Conservation (phyloP, 2,329 filamentous ascomycete species). For the Colletotrichum sp. region DNA sequence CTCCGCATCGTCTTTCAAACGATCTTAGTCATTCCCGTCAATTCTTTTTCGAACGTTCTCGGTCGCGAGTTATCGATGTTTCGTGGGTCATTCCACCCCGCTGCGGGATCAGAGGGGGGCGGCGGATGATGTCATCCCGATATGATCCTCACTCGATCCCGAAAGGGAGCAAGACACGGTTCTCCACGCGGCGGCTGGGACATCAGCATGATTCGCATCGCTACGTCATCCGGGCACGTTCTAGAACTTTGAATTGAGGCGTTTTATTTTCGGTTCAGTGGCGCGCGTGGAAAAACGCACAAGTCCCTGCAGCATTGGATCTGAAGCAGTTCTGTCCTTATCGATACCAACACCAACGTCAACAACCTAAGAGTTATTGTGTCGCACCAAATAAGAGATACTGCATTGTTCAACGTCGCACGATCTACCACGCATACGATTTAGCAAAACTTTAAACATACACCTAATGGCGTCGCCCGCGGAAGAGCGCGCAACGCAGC, state of each 20-base stretch:
- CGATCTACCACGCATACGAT: background rate
- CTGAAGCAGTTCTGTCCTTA: background rate
- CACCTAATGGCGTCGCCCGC: background rate
- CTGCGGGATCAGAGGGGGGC: background rate
- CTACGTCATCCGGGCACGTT: conserved; percentile 5
- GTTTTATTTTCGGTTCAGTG: background rate
- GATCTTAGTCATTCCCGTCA: background rate
- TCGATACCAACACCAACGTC: background rate
- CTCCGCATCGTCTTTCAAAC: background rate
- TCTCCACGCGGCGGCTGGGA: background rate
- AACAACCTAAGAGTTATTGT: background rate
- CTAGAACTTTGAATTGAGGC: background rate
- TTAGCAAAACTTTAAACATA: background rate
- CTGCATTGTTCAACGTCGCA: background rate
- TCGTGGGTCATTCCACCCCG: background rate
- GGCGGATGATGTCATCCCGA: conserved; percentile 11
- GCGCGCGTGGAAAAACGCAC: background rate
- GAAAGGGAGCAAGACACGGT: background rate
- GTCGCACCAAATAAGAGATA: accelerated
- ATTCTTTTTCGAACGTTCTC: background rate
- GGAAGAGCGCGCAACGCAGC: background rate
- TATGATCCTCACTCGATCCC: background rate
- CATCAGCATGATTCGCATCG: background rate
- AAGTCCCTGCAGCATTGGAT: background rate
- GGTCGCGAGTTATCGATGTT: background rate